Conservation (phyloP, 2,329 filamentous ascomycete genomes). For the Hypocrella siamensis region DNA sequence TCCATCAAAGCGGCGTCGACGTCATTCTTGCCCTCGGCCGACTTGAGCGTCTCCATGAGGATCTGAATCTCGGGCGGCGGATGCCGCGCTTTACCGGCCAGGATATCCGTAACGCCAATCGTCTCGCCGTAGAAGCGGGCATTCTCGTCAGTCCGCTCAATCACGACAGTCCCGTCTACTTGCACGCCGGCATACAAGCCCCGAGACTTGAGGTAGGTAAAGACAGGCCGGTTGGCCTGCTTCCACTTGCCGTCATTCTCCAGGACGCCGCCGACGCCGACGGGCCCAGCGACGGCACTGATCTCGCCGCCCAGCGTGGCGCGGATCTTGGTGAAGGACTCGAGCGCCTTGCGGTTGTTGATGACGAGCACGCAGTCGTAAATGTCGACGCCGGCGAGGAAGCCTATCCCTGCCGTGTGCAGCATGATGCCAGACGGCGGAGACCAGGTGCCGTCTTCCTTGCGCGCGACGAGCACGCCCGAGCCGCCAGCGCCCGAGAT, state of each 20-base stretch:
- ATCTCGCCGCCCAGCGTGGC: slow-evolving; percentile 73
- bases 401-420: slow-evolving; percentile 77
- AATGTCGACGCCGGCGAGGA: slow-evolving; percentile 82
- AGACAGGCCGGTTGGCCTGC: slow-evolving; percentile 36
- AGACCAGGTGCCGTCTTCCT: slow-evolving; percentile 79
- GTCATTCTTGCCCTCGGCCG: slow-evolving; percentile 17
- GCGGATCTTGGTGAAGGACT: slow-evolving; percentile 65
- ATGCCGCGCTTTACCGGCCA: slow-evolving; percentile 24
- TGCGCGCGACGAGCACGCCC: slow-evolving; percentile 69
- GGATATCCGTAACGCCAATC: slow-evolving; percentile 26
- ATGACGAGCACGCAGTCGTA: slow-evolving; percentile 93
- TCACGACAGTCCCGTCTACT: slow-evolving; percentile 71
- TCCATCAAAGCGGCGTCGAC: slow-evolving; percentile 16
- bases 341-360: slow-evolving; percentile 69
- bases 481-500: slow-evolving; percentile 71
- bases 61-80: slow-evolving; percentile 11
- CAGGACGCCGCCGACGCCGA: slow-evolving; percentile 55
- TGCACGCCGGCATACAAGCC: slow-evolving; percentile 79
- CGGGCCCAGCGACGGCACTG: slow-evolving; percentile 52
- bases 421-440: slow-evolving; percentile 82
- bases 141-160: slow-evolving; percentile 72
- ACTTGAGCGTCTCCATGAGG: slow-evolving; percentile 18
- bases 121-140: slow-evolving; percentile 62
- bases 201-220: slow-evolving; percentile 66
- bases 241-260: slow-evolving; percentile 36